Base-by-base conservation (phyloP, 768 basidiomycete species). In the Rhizopogon sp. region DNA sequence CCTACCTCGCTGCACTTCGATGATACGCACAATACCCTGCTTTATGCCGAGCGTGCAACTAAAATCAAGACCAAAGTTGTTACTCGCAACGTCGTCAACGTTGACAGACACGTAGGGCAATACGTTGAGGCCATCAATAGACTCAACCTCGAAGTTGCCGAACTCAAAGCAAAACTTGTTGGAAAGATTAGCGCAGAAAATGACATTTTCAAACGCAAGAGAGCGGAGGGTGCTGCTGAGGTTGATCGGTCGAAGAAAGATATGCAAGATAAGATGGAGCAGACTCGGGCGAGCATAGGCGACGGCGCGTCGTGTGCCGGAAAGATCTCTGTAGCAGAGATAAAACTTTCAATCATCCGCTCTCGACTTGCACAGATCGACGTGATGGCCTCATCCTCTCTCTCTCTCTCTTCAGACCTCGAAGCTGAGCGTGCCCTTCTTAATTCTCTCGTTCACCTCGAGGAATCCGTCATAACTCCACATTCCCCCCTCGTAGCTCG, bases 11-110 rank as follows among this genome's bases (percentile, higher is more conserved):
- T 82, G 39, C 94, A 99, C 72, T 97, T 98, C 68, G 97, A 98
- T 66, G 97, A 99, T 69, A 98, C 97, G 33, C 93, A 97, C 68
- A 99, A 99, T 68, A 98, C 97, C 2, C 86, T 99, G 46, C 77
- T 97, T 57, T 99, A 98, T 70, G 97, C 97, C 22, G 95, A 99
- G 63, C 88, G 95, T 44, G 96, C 97, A 28, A 97, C 97, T 56
- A 93, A 94, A 76, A 98, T 99, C 73, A 95, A 95, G 76, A 98
- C 96, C 16, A 96, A 93, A 69, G 93, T 98, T 53, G 87, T 98
- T 56, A 94, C 95, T 1, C 82, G 93, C 43, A 98, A 99, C 67
- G 88, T 96, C 31, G 87, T 96, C 64, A 94, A 95, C 59, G 92
- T 98, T 58, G 88, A 96, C 64, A 82, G 95, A 14, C 93, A 98